phyloP scores from a whole-genome alignment of 1,284 basidiomycete genomes.

The Athelia sp. region DNA sequence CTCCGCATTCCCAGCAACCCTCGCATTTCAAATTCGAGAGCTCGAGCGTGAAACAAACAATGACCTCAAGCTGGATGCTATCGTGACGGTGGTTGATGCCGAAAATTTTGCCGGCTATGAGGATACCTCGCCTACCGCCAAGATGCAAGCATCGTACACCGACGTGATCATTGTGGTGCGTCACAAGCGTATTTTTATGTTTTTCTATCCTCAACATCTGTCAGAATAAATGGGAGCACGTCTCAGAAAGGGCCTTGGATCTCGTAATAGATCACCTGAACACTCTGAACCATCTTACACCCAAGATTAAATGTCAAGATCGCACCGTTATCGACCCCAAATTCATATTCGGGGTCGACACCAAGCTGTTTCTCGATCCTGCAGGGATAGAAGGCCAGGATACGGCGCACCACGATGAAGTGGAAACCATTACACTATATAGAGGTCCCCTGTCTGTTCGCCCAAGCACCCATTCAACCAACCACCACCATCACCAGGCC shows the following conservation, averaged over 20 bases:
- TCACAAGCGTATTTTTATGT: too few species aligned
- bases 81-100: constrained; percentile 85
- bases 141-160: constrained; percentile 89
- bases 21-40: constrained; percentile 88
- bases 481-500: constrained; percentile 22
- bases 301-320: constrained; percentile 71
- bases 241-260: constrained; percentile 74
- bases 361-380: constrained; percentile 58
- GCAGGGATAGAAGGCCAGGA: constrained; percentile 20
- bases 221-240: constrained; percentile 85
- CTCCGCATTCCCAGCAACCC: constrained; percentile 84
- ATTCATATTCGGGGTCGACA: constrained; percentile 81
- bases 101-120: constrained; percentile 89
- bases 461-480: constrained; percentile 19
- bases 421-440: constrained; percentile 70
- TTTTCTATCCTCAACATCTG: too few species aligned
- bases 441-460: constrained; percentile 28
- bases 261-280: constrained; percentile 81
- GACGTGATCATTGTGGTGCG: constrained; percentile 81
- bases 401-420: constrained; percentile 67
- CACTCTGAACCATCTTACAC: constrained; percentile 84
- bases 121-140: constrained; percentile 82
- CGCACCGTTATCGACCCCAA: constrained; percentile 64
- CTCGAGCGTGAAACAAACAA: constrained; percentile 72
- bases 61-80: constrained; percentile 81